phyloP scores from a whole-genome alignment of 2,329 filamentous ascomycete species.

The Aureobasidium sp. region DNA sequence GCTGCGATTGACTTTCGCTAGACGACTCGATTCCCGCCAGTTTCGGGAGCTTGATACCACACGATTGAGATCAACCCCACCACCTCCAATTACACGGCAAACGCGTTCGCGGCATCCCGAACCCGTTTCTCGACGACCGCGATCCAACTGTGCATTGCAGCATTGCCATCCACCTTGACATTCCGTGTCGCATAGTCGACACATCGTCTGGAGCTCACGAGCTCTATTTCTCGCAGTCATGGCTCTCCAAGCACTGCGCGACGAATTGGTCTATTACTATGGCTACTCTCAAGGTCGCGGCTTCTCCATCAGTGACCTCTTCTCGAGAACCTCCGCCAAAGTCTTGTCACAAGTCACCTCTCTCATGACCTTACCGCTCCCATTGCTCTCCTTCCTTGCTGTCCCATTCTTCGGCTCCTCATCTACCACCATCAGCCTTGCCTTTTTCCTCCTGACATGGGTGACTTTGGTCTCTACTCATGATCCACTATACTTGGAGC shows the following conservation, averaged over 20 bases:
- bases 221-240: background rate
- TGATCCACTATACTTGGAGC: constrained; percentile 63
- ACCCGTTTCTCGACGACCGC: background rate
- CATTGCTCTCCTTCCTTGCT: constrained; percentile 54
- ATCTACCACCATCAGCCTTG: constrained; percentile 69
- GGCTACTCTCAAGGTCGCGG: constrained; percentile 24
- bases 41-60: background rate
- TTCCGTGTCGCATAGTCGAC: background rate
- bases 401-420: constrained; percentile 67
- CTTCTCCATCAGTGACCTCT: constrained; percentile 17
- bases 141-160: background rate
- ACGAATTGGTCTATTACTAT: constrained; percentile 19
- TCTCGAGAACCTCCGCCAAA: constrained; percentile 19
- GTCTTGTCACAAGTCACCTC: constrained; percentile 22
- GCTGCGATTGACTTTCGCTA: constrained; percentile 1
- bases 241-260: constrained; percentile 18
- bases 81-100: background rate
- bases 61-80: background rate
- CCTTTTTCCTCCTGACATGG: constrained; percentile 92
- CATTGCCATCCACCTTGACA: background rate
- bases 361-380: constrained; percentile 27
- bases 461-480: constrained; percentile 72
- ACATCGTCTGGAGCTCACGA: background rate
- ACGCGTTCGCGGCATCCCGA: background rate
- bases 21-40: background rate